A percentile compares a stretch with the other conserved stretches of the same genome.
phyloP scores from a whole-genome alignment of 176 grass and related monocot genomes.

The Aegilops longissima region DNA sequence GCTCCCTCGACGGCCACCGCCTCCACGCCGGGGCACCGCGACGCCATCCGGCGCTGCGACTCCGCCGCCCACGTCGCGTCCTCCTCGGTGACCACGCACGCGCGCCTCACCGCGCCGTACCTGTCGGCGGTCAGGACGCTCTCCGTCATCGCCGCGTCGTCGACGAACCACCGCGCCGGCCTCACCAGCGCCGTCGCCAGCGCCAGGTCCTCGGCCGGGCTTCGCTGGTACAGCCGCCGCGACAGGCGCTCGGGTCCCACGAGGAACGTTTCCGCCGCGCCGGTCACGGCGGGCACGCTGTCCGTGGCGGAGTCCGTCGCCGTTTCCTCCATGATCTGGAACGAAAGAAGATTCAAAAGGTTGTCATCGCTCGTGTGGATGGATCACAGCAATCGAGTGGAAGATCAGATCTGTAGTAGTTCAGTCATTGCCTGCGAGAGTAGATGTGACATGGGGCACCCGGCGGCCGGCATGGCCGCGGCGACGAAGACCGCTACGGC shows the following conservation, averaged over 20 bases:
- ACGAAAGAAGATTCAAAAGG: no score
- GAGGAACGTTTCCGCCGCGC: background rate
- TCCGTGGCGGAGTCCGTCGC: background rate
- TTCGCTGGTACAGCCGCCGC: conserved; percentile 3
- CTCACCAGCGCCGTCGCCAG: conserved; percentile 38
- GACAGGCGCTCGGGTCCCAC: conserved; percentile 17
- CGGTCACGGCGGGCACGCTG: background rate
- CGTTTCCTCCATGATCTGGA: background rate
- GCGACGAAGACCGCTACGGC: conserved; percentile 43
- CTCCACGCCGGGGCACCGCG: conserved; percentile 36
- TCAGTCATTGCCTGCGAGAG: background rate
- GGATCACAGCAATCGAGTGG: background rate
- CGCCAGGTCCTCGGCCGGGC: conserved; percentile 32
- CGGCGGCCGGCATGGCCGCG: conserved; percentile 35
- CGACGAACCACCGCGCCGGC: background rate
- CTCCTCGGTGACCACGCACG: conserved; percentile 37
- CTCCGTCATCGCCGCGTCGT: conserved; percentile 2
- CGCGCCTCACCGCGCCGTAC: conserved; percentile 37
- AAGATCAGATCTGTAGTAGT: background rate
- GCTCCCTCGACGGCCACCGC: conserved; percentile 35
- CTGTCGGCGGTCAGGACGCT: background rate
- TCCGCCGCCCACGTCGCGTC: background rate
- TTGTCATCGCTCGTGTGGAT: no score
- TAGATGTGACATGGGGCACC: background rate
- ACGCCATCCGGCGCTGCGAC: conserved; percentile 32